Evolutionary conservation across 176 grass and related monocot genomes (phyloP).

Genomic region (Avena sativa): DNA sequence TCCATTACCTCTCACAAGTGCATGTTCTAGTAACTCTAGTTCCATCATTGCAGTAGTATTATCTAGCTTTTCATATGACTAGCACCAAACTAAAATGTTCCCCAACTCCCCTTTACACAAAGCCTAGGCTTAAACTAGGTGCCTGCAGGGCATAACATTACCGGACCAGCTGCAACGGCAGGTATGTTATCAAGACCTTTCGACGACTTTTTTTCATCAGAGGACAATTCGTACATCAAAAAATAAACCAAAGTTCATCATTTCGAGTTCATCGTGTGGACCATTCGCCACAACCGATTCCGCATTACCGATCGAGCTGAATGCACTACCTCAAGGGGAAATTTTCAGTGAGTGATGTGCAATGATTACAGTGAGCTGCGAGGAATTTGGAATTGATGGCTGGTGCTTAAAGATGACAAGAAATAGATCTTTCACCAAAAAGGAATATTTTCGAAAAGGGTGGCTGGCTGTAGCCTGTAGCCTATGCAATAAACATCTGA

Average conservation of each 20-base stretch:
- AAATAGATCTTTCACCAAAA: conserved; percentile 37
- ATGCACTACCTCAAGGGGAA: conserved; percentile 30
- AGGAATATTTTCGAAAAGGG: conserved; percentile 26
- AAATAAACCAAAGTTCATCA: conserved; percentile 33
- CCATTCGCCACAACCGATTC: conserved; percentile 24
- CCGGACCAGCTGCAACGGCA: conserved; percentile 32
- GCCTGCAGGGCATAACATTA: conserved; percentile 41
- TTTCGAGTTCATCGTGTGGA: conserved; percentile 36
- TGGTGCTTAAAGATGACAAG: conserved; percentile 53
- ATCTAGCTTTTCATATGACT: conserved; percentile 31
- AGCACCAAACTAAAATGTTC: conserved; percentile 47
- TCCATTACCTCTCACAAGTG: conserved; percentile 22
- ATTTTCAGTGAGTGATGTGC: conserved; percentile 33
- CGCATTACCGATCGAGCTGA: conserved; percentile 18
- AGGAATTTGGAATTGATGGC: conserved; percentile 42
- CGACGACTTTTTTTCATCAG: conserved; percentile 22
- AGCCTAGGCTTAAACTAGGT: conserved; percentile 42
- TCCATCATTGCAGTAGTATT: conserved; percentile 16
- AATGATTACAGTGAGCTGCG: conserved; percentile 53
- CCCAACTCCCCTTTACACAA: conserved; percentile 43
- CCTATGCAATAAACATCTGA: conserved; percentile 31
- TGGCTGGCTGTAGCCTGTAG: background rate
- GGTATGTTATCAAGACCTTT: conserved; percentile 43
- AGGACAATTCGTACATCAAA: conserved; percentile 51
- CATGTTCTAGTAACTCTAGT: background rate